Conservation (phyloP, 1,284 basidiomycete genomes). For the Ceratobasidium sp. region DNA sequence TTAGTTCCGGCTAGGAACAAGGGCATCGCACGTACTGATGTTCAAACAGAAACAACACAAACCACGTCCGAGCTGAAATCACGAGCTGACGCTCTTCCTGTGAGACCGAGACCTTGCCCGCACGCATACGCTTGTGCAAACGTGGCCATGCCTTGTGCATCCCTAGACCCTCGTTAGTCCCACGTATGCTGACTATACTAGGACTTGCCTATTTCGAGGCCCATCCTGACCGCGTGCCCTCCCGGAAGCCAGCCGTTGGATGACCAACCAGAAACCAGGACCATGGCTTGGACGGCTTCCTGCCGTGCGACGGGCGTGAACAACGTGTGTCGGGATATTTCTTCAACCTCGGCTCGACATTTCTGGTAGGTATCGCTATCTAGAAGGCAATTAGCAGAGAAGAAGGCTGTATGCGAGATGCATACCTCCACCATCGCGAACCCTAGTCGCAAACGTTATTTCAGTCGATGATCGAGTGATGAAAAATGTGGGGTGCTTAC, state of each 20-base stretch:
- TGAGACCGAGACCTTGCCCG: slow-evolving; percentile 61
- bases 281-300: slow-evolving; percentile 91
- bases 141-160: slow-evolving; percentile 89
- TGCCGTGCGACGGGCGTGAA: slow-evolving; percentile 81
- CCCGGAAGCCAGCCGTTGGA: slow-evolving; percentile 88
- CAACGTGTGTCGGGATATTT: slow-evolving; percentile 81
- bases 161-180: slow-evolving; percentile 53
- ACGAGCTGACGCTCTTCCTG: slow-evolving; percentile 79
- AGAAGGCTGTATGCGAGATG: slow-evolving; percentile 33
- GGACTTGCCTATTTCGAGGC: slow-evolving; percentile 80
- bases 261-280: slow-evolving; percentile 85
- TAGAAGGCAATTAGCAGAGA: slow-evolving; percentile 29
- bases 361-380: slow-evolving; percentile 68
- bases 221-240: slow-evolving; percentile 92
- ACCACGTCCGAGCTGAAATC: slow-evolving; percentile 83
- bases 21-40: slow-evolving; percentile 71
- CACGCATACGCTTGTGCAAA: slow-evolving; percentile 73
- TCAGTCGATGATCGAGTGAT: not conserved
- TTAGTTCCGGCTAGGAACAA: not conserved
- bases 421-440: slow-evolving; percentile 84
- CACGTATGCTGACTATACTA: not conserved
- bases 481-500: not conserved
- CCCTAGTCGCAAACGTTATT: slow-evolving; percentile 51
- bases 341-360: slow-evolving; percentile 80
- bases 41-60: slow-evolving; percentile 89